Evolutionary conservation across 305 asterid species (phyloP).

Genomic region (Fraxinus ornus): DNA sequence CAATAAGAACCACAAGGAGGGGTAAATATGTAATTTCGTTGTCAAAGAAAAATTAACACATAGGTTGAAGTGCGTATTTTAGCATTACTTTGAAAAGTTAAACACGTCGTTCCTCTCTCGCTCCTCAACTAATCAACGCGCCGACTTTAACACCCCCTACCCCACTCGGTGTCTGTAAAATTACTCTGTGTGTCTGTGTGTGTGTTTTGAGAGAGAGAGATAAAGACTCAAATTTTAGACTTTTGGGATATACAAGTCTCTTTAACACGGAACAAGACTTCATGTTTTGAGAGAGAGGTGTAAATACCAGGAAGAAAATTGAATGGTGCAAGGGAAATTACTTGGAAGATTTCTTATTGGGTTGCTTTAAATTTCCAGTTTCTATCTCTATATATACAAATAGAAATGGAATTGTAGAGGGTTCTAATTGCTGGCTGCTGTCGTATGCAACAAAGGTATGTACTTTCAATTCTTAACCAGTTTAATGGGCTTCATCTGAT

Average conservation of each 20-base stretch:
- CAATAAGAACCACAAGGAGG: background rate
- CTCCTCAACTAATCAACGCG: conserved; percentile 16
- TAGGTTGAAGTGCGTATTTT: conserved; percentile 14
- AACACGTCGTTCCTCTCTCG: background rate
- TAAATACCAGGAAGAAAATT: conserved; percentile 25
- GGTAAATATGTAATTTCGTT: background rate
- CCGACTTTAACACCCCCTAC: background rate
- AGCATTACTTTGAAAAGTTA: conserved; percentile 12
- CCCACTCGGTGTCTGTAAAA: background rate
- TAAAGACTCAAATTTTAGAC: conserved; percentile 34
- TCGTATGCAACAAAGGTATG: conserved; percentile 14
- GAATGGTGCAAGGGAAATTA: conserved; percentile 21
- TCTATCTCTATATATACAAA: background rate
- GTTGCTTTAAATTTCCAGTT: conserved; percentile 22
- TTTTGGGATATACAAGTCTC: conserved; percentile 38
- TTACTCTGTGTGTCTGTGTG: conserved; percentile 8
- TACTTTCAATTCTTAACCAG: conserved; percentile 7
- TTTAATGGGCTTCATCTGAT: conserved; percentile 29
- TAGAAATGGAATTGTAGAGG: conserved; percentile 12
- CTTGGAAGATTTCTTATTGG: conserved; percentile 28
- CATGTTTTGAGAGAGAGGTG: conserved; percentile 5
- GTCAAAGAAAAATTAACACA: background rate
- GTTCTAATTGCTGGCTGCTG: background rate
- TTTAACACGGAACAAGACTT: conserved; percentile 43
- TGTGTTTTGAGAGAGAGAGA: conserved; percentile 8